phyloP scores from a whole-genome alignment of 139 green algal genomes.

The Tetradesmus obliquus region DNA sequence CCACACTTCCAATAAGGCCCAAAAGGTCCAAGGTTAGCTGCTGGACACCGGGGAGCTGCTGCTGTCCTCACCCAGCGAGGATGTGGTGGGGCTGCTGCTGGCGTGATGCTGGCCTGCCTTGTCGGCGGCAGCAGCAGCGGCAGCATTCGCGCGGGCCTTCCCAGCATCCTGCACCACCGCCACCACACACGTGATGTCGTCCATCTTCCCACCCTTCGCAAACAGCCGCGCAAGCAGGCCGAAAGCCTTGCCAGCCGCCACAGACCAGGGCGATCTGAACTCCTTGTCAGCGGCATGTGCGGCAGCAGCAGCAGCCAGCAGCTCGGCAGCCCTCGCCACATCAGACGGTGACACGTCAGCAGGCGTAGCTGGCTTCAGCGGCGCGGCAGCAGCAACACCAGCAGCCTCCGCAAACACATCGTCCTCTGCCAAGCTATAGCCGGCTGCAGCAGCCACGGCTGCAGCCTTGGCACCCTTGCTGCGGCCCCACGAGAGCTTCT shows the following conservation, averaged over 20 bases:
- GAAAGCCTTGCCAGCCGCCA: constrained; percentile 21
- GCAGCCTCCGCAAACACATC: not conserved
- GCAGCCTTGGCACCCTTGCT: constrained; percentile 27
- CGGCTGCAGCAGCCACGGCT: not conserved
- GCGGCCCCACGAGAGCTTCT: constrained; percentile 12
- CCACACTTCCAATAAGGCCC: not conserved
- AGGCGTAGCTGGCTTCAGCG: not conserved
- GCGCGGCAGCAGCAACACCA: not conserved
- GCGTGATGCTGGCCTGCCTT: not conserved
- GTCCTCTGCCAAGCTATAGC: not conserved
- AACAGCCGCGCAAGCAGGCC: constrained; percentile 55
- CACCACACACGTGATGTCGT: constrained; percentile 89
- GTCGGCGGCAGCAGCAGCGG: not conserved
- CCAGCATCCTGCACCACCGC: constrained; percentile 60
- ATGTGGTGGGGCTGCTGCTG: not conserved
- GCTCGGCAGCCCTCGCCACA: not conserved
- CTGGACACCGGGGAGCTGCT: not conserved
- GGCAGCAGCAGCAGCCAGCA: constrained; percentile 8
- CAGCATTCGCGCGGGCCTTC: not conserved
- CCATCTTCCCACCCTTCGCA: constrained; percentile 84
- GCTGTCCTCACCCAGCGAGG: not conserved
- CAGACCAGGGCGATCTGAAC: constrained; percentile 43
- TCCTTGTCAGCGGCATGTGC: constrained; percentile 34
- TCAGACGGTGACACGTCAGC: not conserved
- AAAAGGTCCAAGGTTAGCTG: not conserved